A percentile compares a stretch with the other conserved stretches of the same genome.
These are phyloP conservation scores for Nectriaceae sp. DNA, from an alignment of 2,329 filamentous ascomycete species.

Conservation along the genomic window DNA sequence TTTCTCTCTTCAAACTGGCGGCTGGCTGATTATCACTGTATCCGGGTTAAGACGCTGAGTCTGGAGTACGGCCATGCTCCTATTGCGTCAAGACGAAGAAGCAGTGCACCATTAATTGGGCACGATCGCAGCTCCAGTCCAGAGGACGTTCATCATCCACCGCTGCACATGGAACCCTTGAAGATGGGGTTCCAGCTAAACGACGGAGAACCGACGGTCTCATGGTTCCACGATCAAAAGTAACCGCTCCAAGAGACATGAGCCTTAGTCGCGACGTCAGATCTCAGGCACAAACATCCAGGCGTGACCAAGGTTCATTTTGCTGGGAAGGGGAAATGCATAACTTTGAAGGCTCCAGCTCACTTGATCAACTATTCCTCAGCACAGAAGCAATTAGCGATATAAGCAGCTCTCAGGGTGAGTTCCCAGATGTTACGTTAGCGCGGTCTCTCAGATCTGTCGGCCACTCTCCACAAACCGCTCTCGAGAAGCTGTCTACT, in stretches of 20 bases:
- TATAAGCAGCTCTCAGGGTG: too few relatives aligned
- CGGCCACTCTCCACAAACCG: too few relatives aligned
- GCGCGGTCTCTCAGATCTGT: too few relatives aligned
- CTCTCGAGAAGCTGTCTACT: too few relatives aligned
- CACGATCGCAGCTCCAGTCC: conserved; percentile 4
- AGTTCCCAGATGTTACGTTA: too few relatives aligned
- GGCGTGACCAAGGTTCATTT: too few relatives aligned
- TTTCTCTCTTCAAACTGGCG: not conserved
- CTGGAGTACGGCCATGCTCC: conserved; percentile 24
- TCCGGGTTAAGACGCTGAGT: conserved; percentile 8
- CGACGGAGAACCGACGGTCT: conserved; percentile 8
- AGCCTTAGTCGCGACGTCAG: too few relatives aligned
- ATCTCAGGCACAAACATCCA: too few relatives aligned
- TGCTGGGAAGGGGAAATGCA: too few relatives aligned
- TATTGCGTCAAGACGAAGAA: conserved; percentile 34
- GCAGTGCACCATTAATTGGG: conserved; percentile 32
- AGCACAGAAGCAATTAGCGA: too few relatives aligned
- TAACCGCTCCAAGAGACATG: conserved; percentile 2
- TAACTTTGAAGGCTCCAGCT: too few relatives aligned
- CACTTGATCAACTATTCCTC: too few relatives aligned
- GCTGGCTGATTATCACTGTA: not conserved
- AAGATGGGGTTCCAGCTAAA: conserved; percentile 5
- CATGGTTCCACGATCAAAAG: not conserved
- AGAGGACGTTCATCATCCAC: conserved; percentile 3
- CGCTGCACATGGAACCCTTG: not conserved